These are phyloP conservation scores for Ceratobasidium sp. DNA, from an alignment of 1,284 basidiomycete species.

Conservation along the genomic window DNA sequence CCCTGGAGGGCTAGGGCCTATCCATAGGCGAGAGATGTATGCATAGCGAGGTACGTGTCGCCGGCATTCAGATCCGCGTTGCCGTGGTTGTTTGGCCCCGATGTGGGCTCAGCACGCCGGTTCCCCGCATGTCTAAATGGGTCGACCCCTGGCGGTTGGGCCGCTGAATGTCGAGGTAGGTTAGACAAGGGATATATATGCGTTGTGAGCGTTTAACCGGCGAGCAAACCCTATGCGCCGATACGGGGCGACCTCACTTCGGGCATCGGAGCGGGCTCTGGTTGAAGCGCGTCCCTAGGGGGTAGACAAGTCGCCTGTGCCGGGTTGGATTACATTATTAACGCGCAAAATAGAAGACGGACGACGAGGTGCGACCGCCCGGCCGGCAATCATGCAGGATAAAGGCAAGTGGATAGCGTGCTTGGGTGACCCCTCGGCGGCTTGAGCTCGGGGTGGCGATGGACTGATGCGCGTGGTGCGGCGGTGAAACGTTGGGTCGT, in stretches of 20 bases:
- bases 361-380: slow-evolving; percentile 22
- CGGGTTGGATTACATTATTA: background rate
- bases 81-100: slow-evolving; percentile 14
- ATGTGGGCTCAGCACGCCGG: slow-evolving; percentile 31
- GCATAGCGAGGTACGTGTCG: background rate
- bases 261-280: slow-evolving; percentile 4
- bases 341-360: background rate
- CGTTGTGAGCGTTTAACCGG: background rate
- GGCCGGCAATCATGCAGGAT: slow-evolving; percentile 26
- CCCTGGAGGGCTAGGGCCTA: background rate
- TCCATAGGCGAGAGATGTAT: background rate
- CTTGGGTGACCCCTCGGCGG: background rate
- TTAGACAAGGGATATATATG: background rate
- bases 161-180: background rate
- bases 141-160: background rate
- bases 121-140: slow-evolving; percentile 4
- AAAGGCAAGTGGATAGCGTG: slow-evolving; percentile 6
- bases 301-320: background rate
- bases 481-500: slow-evolving; percentile 19
- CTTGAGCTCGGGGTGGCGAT: slow-evolving; percentile 17
- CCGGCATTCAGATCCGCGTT: slow-evolving; percentile 26
- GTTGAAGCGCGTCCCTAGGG: background rate
- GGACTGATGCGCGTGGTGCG: slow-evolving; percentile 27
- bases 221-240: slow-evolving; percentile 4
- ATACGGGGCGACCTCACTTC: slow-evolving; percentile 33